Evolutionary conservation across 305 asterid genomes (phyloP).

Genomic region (Striga hermonthica): DNA sequence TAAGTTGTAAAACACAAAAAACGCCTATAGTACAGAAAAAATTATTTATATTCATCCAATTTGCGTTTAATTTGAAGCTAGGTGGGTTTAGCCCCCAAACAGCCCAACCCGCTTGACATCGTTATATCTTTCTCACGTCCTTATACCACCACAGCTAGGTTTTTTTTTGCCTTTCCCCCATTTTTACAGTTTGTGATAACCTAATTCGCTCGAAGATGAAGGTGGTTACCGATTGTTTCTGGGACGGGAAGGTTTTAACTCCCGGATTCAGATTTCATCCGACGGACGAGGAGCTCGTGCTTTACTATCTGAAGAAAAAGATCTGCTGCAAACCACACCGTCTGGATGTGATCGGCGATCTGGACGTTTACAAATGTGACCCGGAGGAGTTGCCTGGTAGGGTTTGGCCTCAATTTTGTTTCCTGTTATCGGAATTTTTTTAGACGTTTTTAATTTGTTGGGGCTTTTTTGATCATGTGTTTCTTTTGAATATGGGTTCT

Average conservation of each 20-base stretch:
- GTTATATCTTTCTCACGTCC: conserved; percentile 15
- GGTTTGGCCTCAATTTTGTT: conserved; percentile 5
- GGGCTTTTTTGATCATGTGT: conserved; percentile 14
- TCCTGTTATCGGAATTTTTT: neutral
- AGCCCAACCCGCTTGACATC: no score
- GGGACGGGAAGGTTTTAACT: conserved; percentile 43
- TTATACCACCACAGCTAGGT: conserved; percentile 13
- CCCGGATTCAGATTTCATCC: conserved; percentile 97
- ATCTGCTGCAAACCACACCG: conserved; percentile 55
- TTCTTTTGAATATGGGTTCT: conserved; percentile 20
- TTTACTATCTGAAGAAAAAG: conserved; percentile 80
- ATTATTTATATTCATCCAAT: no score
- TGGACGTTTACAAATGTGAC: conserved; percentile 93
- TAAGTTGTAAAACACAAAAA: no score
- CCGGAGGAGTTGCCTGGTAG: conserved; percentile 92
- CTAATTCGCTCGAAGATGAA: conserved; percentile 2
- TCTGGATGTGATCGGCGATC: conserved; percentile 68
- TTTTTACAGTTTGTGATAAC: neutral
- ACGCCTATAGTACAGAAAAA: no score
- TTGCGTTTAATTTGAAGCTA: no score
- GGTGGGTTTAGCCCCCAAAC: neutral
- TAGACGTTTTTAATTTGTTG: conserved; percentile 15
- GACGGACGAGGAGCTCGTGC: conserved; percentile 86
- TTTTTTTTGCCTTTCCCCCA: neutral
- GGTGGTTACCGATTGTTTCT: conserved; percentile 36